A percentile compares a stretch with the other conserved stretches of the same genome.
Evolutionary conservation across 2,329 filamentous ascomycete genomes (phyloP).

Genomic region (Sclerotinia borealis): DNA sequence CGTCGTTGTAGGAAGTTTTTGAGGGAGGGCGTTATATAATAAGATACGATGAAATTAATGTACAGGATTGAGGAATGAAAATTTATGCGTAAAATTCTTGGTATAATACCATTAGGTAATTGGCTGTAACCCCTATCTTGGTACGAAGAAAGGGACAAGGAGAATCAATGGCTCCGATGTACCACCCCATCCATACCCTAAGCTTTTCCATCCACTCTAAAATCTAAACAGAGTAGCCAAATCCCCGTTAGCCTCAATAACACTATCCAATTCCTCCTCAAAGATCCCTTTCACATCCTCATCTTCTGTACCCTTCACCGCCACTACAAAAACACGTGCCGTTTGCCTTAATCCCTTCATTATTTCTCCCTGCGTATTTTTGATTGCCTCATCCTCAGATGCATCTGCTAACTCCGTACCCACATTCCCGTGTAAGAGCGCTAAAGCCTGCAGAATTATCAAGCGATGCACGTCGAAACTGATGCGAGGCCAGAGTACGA

Average conservation of each 20-base stretch:
- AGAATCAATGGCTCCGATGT: too few relatives aligned
- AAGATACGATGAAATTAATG: too few relatives aligned
- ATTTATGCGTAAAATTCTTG: too few relatives aligned
- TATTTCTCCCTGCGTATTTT: not conserved
- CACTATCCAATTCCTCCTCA: not conserved
- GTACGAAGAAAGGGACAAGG: too few relatives aligned
- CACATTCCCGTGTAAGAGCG: constrained; percentile 30
- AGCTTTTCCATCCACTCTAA: too few relatives aligned
- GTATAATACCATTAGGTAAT: too few relatives aligned
- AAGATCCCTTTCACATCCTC: not conserved
- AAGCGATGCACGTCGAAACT: constrained; percentile 46
- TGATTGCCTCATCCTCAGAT: not conserved
- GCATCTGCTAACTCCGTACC: too few relatives aligned
- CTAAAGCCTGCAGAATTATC: constrained; percentile 57
- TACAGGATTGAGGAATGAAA: too few relatives aligned
- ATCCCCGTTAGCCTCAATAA: not conserved
- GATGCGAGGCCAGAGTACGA: constrained; percentile 65
- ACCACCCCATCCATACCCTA: too few relatives aligned
- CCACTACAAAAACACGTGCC: not conserved
- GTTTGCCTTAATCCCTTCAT: not conserved
- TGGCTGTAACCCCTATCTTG: too few relatives aligned
- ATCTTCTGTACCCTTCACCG: not conserved
- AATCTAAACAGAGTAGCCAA: not conserved
- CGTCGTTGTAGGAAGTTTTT: too few relatives aligned
- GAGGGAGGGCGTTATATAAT: too few relatives aligned